Evolutionary conservation across 2,329 filamentous ascomycete genomes (phyloP), one percentile per base, ranked within the genome.

Genomic region (Aspergillus phoenicis): DNA sequence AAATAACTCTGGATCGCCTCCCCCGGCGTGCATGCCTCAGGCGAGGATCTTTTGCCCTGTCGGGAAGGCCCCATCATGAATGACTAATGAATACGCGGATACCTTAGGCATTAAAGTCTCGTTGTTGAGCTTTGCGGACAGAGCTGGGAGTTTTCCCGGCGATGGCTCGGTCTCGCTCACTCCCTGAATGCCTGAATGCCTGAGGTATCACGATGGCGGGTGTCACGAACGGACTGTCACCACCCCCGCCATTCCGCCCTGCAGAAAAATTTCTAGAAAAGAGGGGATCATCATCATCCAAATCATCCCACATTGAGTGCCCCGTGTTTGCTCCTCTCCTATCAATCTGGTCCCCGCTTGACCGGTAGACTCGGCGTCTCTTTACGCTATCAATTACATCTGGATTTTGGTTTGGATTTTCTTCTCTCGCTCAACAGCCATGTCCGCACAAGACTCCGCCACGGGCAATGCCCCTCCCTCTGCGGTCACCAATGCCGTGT

Each of bases 401-500:
- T 47, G n/a, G 28, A 43, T 38, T 57, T 15, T 41, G 38, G 4
- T 13, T 47, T 11, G 17, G 2, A 36, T 57, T 6, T 22, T 6
- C 36, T 57, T 24, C 17, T 24, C 17, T 13, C 20, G n/a, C 17
- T 17, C 26, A 4, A 30, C 41, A 53, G 55, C 22, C 33, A 65
- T 65, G 63, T 58, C 63, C 17, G 24, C 45, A 24, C 59, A 60
- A 43, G 26, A 39, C 39, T 33, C 58, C 15, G n/a, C 58, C 2
- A 81, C 69, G 15, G 52, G 45, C 17, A 52, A 57, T 49, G 70
- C 68, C 20, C 83, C 84, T 22, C 89, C 88, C 6, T 73, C 82
- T 6, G 82, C 82, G 61, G 89, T 87, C 59, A 91, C 88, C 49
- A 87, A 91, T 75, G 94, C 94, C 22, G 94, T 98, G 49, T 83